phyloP scores from a whole-genome alignment of 1,284 basidiomycete genomes.

The Austroboletus niveus region DNA sequence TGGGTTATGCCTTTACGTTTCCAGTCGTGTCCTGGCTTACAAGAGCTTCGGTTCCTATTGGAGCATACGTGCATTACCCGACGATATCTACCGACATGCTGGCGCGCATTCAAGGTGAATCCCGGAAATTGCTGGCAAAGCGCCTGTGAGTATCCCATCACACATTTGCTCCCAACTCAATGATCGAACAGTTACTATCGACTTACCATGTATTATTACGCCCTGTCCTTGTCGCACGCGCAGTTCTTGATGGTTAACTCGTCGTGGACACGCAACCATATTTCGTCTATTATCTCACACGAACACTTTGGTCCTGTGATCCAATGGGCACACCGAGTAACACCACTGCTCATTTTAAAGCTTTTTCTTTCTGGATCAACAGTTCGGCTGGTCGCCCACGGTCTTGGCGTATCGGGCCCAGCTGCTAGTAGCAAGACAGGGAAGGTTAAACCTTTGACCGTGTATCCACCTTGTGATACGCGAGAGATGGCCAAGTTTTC shows the following conservation, averaged over 20 bases:
- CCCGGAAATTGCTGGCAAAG: conserved; percentile 54
- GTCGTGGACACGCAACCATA: conserved; percentile 89
- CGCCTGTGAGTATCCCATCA: conserved; percentile 19
- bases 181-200: conserved; percentile 74
- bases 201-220: conserved; percentile 83
- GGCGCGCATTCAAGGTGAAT: conserved; percentile 74
- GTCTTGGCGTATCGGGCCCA: conserved; percentile 17
- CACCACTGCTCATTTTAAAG: conserved; percentile 24
- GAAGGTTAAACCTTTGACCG: conserved; percentile 39
- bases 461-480: conserved; percentile 95
- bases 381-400: conserved; percentile 14
- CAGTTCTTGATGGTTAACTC: conserved; percentile 92
- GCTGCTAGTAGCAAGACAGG: neutral
- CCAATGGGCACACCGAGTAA: conserved; percentile 17
- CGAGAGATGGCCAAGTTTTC: conserved; percentile 64
- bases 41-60: conserved; percentile 63
- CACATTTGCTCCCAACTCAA: conserved; percentile 2
- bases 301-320: conserved; percentile 39
- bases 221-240: conserved; percentile 70
- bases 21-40: conserved; percentile 67
- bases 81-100: conserved; percentile 97
- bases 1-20: conserved; percentile 97
- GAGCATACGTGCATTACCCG: conserved; percentile 95
- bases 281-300: conserved; percentile 69
- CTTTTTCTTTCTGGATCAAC: conserved; percentile 26